Percentiles rank a stretch among this genome's conserved stretches.
phyloP scores from a whole-genome alignment of 169 alveolate genomes.

The Ichthyophthirius multifiliis region DNA sequence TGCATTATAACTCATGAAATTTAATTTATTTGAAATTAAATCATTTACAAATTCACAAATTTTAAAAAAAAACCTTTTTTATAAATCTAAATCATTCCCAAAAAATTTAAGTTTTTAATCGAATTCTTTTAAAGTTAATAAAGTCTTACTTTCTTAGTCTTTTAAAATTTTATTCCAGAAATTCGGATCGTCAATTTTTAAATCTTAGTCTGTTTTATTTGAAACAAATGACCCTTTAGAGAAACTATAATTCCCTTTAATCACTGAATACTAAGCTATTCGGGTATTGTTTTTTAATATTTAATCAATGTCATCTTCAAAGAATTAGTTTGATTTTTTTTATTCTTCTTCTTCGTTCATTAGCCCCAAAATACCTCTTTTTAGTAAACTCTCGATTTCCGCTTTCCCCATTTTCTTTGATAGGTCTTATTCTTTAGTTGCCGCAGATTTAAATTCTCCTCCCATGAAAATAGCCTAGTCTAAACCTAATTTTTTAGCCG shows the following conservation, averaged over 20 bases:
- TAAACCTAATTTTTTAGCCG: slow-evolving; percentile 89
- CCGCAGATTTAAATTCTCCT: slow-evolving; percentile 77
- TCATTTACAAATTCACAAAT: slow-evolving; percentile 48
- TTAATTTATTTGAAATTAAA: slow-evolving; percentile 52
- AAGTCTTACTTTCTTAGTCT: slow-evolving; percentile 35
- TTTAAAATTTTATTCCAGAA: slow-evolving; percentile 81
- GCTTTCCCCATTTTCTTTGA: slow-evolving; percentile 46
- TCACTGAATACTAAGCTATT: slow-evolving; percentile 66
- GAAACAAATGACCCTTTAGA: slow-evolving; percentile 77
- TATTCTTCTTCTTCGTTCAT: slow-evolving; percentile 75
- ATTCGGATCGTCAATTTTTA: slow-evolving; percentile 82
- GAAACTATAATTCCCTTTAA: slow-evolving; percentile 76
- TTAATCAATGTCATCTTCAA: slow-evolving; percentile 80
- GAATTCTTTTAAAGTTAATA: slow-evolving; percentile 2
- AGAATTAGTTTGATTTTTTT: slow-evolving; percentile 69
- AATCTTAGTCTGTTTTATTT: slow-evolving; percentile 65
- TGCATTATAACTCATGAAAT: slow-evolving; percentile 66
- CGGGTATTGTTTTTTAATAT: slow-evolving; percentile 74
- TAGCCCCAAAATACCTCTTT: slow-evolving; percentile 88
- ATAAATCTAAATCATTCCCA: slow-evolving; percentile 9
- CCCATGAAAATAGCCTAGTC: slow-evolving; percentile 90
- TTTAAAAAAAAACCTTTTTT: slow-evolving; percentile 45
- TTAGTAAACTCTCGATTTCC: slow-evolving; percentile 87
- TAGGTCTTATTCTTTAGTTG: not conserved
- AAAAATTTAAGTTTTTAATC: slow-evolving; percentile 32